Conservation (phyloP, 2,329 filamentous ascomycete genomes). For the Sporothrix globosa region DNA sequence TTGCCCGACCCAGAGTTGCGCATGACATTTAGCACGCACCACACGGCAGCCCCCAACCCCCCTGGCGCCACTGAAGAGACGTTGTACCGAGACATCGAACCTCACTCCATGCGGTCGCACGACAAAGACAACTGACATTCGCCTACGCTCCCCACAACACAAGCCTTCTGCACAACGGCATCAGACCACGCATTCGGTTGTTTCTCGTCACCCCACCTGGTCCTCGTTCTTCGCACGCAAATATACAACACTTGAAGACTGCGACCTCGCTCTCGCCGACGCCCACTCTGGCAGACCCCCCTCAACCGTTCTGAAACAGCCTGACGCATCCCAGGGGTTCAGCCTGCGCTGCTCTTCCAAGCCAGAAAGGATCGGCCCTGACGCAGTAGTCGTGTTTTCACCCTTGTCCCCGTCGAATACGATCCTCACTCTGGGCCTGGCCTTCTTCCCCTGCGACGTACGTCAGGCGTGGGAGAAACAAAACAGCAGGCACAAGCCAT, state of each 20-base stretch:
- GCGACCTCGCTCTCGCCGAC: conserved; percentile 29
- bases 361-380: conserved; percentile 26
- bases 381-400: conserved; percentile 15
- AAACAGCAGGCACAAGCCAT: conserved; percentile 4
- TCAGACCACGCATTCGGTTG: not conserved
- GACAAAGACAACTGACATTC: not conserved
- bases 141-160: conserved; percentile 23
- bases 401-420: conserved; percentile 6
- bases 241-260: conserved; percentile 11
- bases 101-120: conserved; percentile 7
- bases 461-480: conserved; percentile 25
- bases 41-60: not conserved
- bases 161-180: not conserved
- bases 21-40: conserved; percentile 19
- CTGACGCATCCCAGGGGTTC: conserved; percentile 45
- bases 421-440: not conserved
- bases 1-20: conserved; percentile 24
- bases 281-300: not conserved
- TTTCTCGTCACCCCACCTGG: not conserved
- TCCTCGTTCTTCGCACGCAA: conserved; percentile 1
- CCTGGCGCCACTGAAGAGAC: conserved; percentile 11
- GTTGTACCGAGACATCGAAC: conserved; percentile 12
- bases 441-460: conserved; percentile 11
- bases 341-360: conserved; percentile 23
- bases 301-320: conserved; percentile 45